These are phyloP conservation scores for Sphaerobolus stellatus DNA, from an alignment of 1,284 basidiomycete genomes.

Conservation along the genomic window DNA sequence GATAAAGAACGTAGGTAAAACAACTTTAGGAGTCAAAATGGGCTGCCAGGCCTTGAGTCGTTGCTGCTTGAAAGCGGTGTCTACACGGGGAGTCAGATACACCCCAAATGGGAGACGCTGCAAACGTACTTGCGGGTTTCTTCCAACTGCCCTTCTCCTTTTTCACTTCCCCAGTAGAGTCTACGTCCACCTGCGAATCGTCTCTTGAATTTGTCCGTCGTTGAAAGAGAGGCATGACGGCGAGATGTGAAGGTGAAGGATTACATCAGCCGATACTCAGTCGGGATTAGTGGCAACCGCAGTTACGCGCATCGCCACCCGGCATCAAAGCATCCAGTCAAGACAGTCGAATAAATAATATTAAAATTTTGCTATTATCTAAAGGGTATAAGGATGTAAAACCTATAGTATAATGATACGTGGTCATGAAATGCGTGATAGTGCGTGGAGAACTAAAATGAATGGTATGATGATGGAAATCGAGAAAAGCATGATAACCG, in stretches of 20 bases:
- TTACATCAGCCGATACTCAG: neutral
- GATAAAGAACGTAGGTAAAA: constrained; percentile 94
- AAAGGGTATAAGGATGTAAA: no score
- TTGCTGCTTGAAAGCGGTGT: constrained; percentile 99
- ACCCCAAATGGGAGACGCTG: constrained; percentile 10
- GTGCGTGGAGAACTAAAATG: constrained; percentile 3
- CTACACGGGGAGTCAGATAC: constrained; percentile 36
- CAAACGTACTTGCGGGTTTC: constrained; percentile 79
- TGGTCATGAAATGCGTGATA: constrained; percentile 9
- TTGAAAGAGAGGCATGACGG: constrained; percentile 56
- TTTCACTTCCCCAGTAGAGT: constrained; percentile 35
- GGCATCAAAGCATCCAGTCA: no score
- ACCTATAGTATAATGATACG: constrained; percentile 6
- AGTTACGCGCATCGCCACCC: no score
- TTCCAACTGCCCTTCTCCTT: constrained; percentile 88
- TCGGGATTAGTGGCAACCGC: no score
- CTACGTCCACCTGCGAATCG: constrained; percentile 34
- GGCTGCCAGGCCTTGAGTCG: constrained; percentile 99
- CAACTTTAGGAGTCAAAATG: constrained; percentile 95
- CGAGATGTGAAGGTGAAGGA: neutral
- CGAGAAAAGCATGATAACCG: neutral
- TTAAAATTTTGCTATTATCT: no score
- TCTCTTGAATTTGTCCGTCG: constrained; percentile 45
- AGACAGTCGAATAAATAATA: no score
- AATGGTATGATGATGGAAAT: constrained; percentile 3